Base-by-base conservation (phyloP, 352 stramenopile species). In the Phytopythium montanum region DNA sequence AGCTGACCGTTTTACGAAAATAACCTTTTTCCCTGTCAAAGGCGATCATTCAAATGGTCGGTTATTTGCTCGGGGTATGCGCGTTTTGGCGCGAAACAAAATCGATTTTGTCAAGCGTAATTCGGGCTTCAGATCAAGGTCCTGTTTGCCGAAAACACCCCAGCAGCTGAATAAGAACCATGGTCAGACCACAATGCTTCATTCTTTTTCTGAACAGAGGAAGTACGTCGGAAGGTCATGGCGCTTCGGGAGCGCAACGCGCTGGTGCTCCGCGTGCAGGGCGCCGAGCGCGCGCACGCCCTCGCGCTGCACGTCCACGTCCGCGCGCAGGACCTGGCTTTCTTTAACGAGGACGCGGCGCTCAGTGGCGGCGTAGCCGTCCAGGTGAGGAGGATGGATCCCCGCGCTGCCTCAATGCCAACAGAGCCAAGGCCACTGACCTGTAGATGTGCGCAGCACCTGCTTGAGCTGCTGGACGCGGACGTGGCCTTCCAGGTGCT, bases 291-390 rank as follows among this genome's bases (percentile, higher is more conserved):
- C 36, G 70, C 66, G 46, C 79, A 92, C 56, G 75, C 68, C 38
- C 28, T 92, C 14, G 72, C 77, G 28, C 67, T 92, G 46, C 70
- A 81, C 45, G 74, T 87, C 14, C 75, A 88, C 60, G 29, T 86
- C 28, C 71, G 79, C 29, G 72, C 79, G 56, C 73, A 83, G 39
- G 79, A 92, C 59, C 61, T 92, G 10, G 29, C 33, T 44, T 62
- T 82, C 45, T 92, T 92, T 42, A 86, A 87, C 53, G 60, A 57
- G 29, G 65, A 53, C 14, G 62, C 68, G 38, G 46, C 50, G 2
- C 18, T 49, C 18, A 56, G 54, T n/a, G 66, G 44, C 25, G 36
- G 64, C 29, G 67, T 64, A 59, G 60, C 66, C 28, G 50, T 87
- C 3, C 65, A 87, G 77, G 76, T 86, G 29, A 13, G 33, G 25